Evolutionary conservation across 768 basidiomycete genomes (phyloP).

Genomic region (Serendipita sp.): DNA sequence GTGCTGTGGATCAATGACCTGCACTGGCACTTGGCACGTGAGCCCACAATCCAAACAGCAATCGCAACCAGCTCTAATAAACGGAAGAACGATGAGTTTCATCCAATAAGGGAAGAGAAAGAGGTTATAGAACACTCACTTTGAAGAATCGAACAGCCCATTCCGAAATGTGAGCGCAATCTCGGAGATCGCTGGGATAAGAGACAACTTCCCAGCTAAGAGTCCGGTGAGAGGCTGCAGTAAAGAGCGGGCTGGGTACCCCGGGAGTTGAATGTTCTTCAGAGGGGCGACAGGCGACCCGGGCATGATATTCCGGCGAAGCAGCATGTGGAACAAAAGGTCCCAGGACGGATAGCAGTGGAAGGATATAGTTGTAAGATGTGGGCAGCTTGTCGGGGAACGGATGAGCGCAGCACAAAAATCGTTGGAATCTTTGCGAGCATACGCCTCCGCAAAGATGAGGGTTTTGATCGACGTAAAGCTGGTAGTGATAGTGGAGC

Average conservation of each 20-base stretch:
- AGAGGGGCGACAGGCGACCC: not conserved
- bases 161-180: not conserved
- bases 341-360: conserved; percentile 4
- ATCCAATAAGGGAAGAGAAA: not conserved
- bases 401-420: not conserved
- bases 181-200: not conserved
- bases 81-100: not conserved
- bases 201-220: not conserved
- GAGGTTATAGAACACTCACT: not conserved
- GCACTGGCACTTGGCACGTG: not conserved
- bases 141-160: not conserved
- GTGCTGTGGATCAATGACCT: not conserved
- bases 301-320: conserved; percentile 3
- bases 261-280: not conserved
- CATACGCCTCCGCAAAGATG: conserved; percentile 1
- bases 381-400: not conserved
- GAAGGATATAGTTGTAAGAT: not conserved
- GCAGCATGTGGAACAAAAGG: not conserved
- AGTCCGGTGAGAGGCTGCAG: not conserved
- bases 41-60: conserved; percentile 1
- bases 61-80: not conserved
- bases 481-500: not conserved
- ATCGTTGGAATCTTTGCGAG: not conserved
- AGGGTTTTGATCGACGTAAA: not conserved
- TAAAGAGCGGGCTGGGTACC: not conserved